Conservation (phyloP, 306 rosid species). For the Abrus precatorius region DNA sequence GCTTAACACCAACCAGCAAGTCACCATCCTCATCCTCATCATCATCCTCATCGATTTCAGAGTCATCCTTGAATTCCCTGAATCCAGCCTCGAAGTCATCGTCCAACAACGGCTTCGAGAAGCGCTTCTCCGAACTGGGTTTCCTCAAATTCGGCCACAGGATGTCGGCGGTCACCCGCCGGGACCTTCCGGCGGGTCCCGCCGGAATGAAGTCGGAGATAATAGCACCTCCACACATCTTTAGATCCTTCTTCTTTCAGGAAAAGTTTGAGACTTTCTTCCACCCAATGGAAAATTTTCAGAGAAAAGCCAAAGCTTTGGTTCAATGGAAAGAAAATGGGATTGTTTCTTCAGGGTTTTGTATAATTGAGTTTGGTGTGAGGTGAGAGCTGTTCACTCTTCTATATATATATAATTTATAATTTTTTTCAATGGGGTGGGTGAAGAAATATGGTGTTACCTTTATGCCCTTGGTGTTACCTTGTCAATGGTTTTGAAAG, state of each 20-base stretch:
- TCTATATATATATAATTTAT: conserved; percentile 15
- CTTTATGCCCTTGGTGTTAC: conserved; percentile 44
- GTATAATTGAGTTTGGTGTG: conserved; percentile 39
- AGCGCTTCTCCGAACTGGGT: conserved; percentile 44
- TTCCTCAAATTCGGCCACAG: conserved; percentile 81
- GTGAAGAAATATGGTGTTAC: conserved; percentile 45
- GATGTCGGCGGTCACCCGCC: conserved; percentile 67
- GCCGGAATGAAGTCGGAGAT: conserved; percentile 89
- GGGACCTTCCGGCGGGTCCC: conserved; percentile 36
- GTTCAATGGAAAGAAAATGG: background rate
- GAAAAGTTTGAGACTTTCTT: conserved; percentile 37
- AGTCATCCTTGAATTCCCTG: conserved; percentile 84
- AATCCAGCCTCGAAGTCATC: conserved; percentile 94
- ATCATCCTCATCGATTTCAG: conserved; percentile 70
- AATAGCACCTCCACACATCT: conserved; percentile 98
- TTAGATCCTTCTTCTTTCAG: conserved; percentile 12
- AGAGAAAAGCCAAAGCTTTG: conserved; percentile 13
- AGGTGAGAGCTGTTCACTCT: background rate
- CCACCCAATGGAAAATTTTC: conserved; percentile 20
- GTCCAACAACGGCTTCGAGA: conserved; percentile 59
- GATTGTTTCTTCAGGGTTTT: conserved; percentile 28
- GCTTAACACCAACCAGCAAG: conserved; percentile 57
- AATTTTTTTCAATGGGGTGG: background rate
- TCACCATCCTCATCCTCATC: conserved; percentile 54
- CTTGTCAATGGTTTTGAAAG: background rate